A percentile compares a stretch with the other conserved stretches of the same genome.
phyloP scores from a whole-genome alignment of 2,329 filamentous ascomycete genomes.

The Claviceps purpurea region DNA sequence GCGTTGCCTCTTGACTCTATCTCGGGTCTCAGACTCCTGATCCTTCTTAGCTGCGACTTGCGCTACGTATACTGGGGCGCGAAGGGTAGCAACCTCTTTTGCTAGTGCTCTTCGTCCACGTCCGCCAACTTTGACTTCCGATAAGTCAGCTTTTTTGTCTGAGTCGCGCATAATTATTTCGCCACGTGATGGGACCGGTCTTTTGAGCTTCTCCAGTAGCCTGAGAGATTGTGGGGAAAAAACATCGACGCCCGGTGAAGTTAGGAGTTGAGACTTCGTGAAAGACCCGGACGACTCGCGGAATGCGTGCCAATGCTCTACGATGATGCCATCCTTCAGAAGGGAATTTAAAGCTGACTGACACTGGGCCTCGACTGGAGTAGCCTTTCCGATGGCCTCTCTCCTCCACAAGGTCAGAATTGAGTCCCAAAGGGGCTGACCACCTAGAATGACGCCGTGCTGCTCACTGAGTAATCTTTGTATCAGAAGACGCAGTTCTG shows the following conservation, averaged over 20 bases:
- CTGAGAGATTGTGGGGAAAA: slow-evolving; percentile 26
- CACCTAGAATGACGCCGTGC: slow-evolving; percentile 37
- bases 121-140: slow-evolving; percentile 14
- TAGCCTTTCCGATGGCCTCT: slow-evolving; percentile 24
- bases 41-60: slow-evolving; percentile 22
- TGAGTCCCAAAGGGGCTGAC: slow-evolving; percentile 34
- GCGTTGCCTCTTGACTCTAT: slow-evolving; percentile 7
- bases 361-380: slow-evolving; percentile 26
- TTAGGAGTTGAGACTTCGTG: slow-evolving; percentile 30
- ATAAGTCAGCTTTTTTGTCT: background rate
- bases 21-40: slow-evolving; percentile 11
- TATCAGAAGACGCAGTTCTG: slow-evolving; percentile 11
- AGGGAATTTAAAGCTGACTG: slow-evolving; percentile 26
- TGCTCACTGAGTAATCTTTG: slow-evolving; percentile 17
- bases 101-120: slow-evolving; percentile 21
- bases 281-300: slow-evolving; percentile 27
- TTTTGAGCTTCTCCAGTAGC: slow-evolving; percentile 34
- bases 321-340: slow-evolving; percentile 19
- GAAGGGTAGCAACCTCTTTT: slow-evolving; percentile 32
- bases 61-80: slow-evolving; percentile 36
- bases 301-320: slow-evolving; percentile 32
- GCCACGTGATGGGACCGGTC: slow-evolving; percentile 17
- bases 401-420: slow-evolving; percentile 31
- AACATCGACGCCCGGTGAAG: slow-evolving; percentile 27
- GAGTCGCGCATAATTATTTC: background rate